These are phyloP conservation scores for Lentinula lateritia DNA, from an alignment of 768 basidiomycete genomes.

Conservation along the genomic window DNA sequence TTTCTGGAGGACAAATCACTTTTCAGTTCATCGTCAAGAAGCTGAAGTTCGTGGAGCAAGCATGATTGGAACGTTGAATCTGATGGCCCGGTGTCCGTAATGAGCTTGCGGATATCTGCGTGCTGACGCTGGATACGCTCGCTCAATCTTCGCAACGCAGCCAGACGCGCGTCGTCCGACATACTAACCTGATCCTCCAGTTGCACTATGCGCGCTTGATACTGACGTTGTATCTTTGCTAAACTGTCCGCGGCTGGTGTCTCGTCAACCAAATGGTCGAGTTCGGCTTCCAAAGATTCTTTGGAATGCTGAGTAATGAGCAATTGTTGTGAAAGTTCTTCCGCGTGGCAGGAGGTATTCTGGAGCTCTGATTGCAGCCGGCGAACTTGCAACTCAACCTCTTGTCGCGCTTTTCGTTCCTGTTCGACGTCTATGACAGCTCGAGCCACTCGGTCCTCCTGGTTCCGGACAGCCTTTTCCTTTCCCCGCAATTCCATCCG, in stretches of 20 bases:
- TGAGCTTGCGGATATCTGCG: constrained; percentile 64
- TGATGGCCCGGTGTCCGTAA: constrained; percentile 48
- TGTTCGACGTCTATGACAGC: constrained; percentile 58
- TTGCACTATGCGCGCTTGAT: constrained; percentile 54
- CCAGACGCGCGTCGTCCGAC: constrained; percentile 42
- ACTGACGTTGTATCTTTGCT: constrained; percentile 58
- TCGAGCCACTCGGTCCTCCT: constrained; percentile 55
- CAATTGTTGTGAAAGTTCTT: constrained; percentile 51
- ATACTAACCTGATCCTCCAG: constrained; percentile 60
- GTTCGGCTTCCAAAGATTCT: constrained; percentile 59
- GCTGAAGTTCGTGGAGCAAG: constrained; percentile 57
- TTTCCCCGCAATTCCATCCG: constrained; percentile 58
- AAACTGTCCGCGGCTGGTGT: constrained; percentile 46
- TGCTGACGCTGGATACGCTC: constrained; percentile 64
- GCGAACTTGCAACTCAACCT: constrained; percentile 55
- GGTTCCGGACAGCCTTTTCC: constrained; percentile 58
- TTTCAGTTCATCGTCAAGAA: constrained; percentile 51
- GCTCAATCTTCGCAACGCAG: constrained; percentile 46
- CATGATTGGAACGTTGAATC: constrained; percentile 60
- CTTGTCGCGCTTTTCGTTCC: constrained; percentile 61
- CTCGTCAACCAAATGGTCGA: constrained; percentile 61
- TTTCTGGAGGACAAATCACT: constrained; percentile 40
- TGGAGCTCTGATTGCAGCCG: constrained; percentile 61
- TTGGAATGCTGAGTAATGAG: constrained; percentile 53
- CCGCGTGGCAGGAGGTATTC: constrained; percentile 46